Evolutionary conservation across 768 basidiomycete genomes (phyloP).

Genomic region (Paxillus ammoniavirescens): DNA sequence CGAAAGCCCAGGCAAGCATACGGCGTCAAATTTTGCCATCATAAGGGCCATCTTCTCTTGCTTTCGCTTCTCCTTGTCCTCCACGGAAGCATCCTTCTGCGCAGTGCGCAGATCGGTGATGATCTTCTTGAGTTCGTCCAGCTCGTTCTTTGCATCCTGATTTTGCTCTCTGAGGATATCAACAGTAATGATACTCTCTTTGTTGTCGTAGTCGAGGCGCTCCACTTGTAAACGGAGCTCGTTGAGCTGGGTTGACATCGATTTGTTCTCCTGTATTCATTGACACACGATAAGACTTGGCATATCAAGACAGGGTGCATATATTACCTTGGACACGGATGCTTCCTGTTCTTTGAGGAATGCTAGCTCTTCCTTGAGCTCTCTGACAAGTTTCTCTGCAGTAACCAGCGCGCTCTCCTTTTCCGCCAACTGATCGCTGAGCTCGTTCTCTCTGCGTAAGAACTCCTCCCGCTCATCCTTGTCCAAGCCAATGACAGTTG

Average conservation of each 20-base stretch:
- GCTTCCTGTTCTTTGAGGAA: conserved; percentile 92
- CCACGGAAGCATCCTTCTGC: conserved; percentile 82
- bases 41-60: conserved; percentile 99
- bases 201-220: conserved; percentile 92
- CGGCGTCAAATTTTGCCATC: conserved; percentile 99
- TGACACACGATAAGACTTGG: conserved; percentile 5
- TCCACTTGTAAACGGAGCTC: conserved; percentile 91
- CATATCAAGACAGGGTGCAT: conserved; percentile 2
- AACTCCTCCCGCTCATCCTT: conserved; percentile 99
- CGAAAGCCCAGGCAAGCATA: conserved; percentile 37
- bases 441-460: conserved; percentile 92
- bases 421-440: conserved; percentile 90
- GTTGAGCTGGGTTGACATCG: conserved; percentile 89
- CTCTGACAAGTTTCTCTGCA: conserved; percentile 84
- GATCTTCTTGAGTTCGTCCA: conserved; percentile 85
- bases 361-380: conserved; percentile 83
- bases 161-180: conserved; percentile 97
- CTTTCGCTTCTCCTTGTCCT: conserved; percentile 98
- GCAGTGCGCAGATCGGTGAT: conserved; percentile 75
- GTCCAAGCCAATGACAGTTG: conserved; percentile 82
- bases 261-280: conserved; percentile 80
- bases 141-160: conserved; percentile 76
- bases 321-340: conserved; percentile 65
- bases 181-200: conserved; percentile 88
- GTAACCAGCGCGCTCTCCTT: conserved; percentile 78